Evolutionary conservation across 2,329 filamentous ascomycete species (phyloP).

Genomic region (Trichoderma breve): DNA sequence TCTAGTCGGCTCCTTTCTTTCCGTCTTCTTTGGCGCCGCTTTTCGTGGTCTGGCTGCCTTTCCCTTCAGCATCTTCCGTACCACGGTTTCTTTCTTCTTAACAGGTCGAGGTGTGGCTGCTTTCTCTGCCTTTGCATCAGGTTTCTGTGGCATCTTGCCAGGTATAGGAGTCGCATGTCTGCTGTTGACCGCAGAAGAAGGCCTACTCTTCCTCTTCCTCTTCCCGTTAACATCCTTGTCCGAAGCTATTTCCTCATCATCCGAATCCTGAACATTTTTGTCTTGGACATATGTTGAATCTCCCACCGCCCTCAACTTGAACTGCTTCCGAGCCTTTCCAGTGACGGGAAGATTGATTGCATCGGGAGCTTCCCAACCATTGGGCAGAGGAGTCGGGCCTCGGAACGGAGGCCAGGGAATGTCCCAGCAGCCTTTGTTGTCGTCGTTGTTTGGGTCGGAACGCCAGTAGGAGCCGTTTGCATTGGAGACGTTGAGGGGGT

Average conservation of each 20-base stretch:
- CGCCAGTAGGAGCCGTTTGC: constrained; percentile 27
- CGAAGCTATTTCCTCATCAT: constrained; percentile 23
- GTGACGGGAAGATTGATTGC: neutral
- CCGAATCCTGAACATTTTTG: constrained; percentile 24
- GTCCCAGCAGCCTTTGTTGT: constrained; percentile 27
- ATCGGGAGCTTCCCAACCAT: constrained; percentile 24
- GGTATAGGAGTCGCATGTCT: neutral
- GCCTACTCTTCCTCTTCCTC: constrained; percentile 6
- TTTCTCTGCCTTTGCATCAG: neutral
- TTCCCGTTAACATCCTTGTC: constrained; percentile 10
- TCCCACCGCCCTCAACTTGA: neutral
- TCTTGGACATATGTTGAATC: constrained; percentile 26
- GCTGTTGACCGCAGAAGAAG: neutral
- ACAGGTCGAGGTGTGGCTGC: neutral
- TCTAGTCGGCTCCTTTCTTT: neutral
- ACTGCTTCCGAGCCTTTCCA: neutral
- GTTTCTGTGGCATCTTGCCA: neutral
- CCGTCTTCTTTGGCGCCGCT: neutral
- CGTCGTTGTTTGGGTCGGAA: constrained; percentile 34
- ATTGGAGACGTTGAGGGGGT: constrained; percentile 26
- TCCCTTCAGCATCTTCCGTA: neutral
- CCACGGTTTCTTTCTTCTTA: neutral
- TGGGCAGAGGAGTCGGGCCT: constrained; percentile 26
- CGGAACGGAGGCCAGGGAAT: constrained; percentile 32
- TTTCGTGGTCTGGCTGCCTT: neutral